These are phyloP conservation scores for Zizania latifolia DNA, from an alignment of 176 grass and related monocot species.

Conservation along the genomic window DNA sequence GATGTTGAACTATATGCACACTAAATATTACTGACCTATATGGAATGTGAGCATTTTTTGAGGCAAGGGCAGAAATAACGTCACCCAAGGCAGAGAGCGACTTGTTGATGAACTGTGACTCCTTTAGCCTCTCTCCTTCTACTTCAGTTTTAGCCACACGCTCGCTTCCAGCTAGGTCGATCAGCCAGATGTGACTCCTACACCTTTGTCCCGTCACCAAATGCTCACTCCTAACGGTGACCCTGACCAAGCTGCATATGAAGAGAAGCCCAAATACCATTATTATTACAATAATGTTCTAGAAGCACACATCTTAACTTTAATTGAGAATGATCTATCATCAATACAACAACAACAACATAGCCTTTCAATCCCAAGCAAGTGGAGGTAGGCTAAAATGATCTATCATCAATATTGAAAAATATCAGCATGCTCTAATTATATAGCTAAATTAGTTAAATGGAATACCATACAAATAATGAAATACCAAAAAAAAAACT, in stretches of 20 bases:
- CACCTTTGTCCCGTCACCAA: slow-evolving; percentile 51
- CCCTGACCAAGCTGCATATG: slow-evolving; percentile 68
- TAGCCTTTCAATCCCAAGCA: too few species aligned
- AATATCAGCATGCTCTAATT: neutral
- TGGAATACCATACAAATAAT: neutral
- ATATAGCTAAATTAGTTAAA: slow-evolving; percentile 17
- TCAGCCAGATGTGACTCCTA: slow-evolving; percentile 81
- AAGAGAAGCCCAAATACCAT: neutral
- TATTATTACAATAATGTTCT: neutral
- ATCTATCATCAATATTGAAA: neutral
- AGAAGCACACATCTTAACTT: neutral
- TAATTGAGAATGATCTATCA: neutral
- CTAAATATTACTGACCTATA: slow-evolving; percentile 58
- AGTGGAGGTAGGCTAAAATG: too few species aligned
- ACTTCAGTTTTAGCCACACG: slow-evolving; percentile 73
- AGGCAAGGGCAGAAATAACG: slow-evolving; percentile 89
- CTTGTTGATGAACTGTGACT: slow-evolving; percentile 91
- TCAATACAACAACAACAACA: too few species aligned
- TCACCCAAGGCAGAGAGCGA: slow-evolving; percentile 90
- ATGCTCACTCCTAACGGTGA: slow-evolving; percentile 68
- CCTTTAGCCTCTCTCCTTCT: slow-evolving; percentile 82
- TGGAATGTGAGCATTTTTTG: slow-evolving; percentile 77
- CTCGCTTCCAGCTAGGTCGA: slow-evolving; percentile 95
- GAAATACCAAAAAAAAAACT: neutral
- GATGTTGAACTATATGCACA: neutral